A percentile compares a stretch with the other conserved stretches of the same genome.
These are phyloP conservation scores for Gossypium longicalyx DNA, from an alignment of 345 rosid genomes.

Conservation along the genomic window DNA sequence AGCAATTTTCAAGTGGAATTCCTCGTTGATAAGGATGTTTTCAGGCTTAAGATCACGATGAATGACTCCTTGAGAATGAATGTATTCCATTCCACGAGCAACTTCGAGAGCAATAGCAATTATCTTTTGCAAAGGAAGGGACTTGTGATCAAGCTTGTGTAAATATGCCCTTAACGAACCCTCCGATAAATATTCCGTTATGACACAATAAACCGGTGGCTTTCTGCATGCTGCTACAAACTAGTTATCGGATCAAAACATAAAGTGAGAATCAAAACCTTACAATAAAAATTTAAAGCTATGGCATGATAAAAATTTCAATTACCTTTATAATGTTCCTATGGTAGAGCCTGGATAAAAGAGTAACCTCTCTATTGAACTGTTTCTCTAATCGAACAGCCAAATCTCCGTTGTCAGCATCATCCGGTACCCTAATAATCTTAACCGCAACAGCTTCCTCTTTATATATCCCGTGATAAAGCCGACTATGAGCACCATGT, in stretches of 20 bases:
- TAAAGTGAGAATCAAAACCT: conserved; percentile 12
- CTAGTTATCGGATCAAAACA: conserved; percentile 36
- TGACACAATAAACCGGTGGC: conserved; percentile 66
- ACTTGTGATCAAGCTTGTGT: conserved; percentile 83
- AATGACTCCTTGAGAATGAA: conserved; percentile 79
- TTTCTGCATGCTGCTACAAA: conserved; percentile 72
- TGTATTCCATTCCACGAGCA: conserved; percentile 89
- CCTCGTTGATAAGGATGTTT: conserved; percentile 68
- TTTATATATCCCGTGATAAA: conserved; percentile 86
- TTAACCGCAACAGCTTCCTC: conserved; percentile 96
- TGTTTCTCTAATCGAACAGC: conserved; percentile 76
- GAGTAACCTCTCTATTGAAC: conserved; percentile 76
- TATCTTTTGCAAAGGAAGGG: conserved; percentile 61
- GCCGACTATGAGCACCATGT: conserved; percentile 85
- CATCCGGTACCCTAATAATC: conserved; percentile 82
- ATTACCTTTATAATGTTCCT: conserved; percentile 82
- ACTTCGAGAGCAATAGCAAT: conserved; percentile 65
- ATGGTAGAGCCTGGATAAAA: conserved; percentile 70
- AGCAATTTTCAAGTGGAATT: conserved; percentile 76
- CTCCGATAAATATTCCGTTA: conserved; percentile 66
- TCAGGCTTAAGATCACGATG: conserved; percentile 99
- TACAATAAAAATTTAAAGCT: not conserved
- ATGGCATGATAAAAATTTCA: not conserved
- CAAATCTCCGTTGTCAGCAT: conserved; percentile 67
- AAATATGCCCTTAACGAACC: conserved; percentile 84